Percentiles rank a stretch among this genome's conserved stretches.
Evolutionary conservation across 2,329 filamentous ascomycete species (phyloP).

Genomic region (Fusarium sp.): DNA sequence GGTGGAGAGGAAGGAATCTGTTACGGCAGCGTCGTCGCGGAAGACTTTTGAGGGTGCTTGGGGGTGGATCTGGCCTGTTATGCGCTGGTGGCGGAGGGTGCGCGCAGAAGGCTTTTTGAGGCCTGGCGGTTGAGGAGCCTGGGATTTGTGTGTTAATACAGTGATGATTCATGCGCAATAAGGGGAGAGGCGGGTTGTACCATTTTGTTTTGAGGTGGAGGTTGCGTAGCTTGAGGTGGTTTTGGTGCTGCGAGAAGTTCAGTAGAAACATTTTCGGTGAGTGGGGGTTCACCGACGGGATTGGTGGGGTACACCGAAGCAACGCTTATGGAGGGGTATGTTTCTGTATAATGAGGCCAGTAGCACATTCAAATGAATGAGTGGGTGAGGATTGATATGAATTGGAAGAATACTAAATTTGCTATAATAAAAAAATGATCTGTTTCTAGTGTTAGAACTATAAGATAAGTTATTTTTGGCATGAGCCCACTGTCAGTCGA

Average conservation of each 20-base stretch:
- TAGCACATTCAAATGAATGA: not conserved
- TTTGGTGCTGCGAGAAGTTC: conserved; percentile 4
- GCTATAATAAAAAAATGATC: not conserved
- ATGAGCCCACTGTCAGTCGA: not conserved
- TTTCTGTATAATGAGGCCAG: not conserved
- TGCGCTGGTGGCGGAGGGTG: conserved; percentile 62
- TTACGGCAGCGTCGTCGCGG: conserved; percentile 59
- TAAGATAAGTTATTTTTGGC: not conserved
- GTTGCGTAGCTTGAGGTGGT: not conserved
- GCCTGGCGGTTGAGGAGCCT: conserved; percentile 49
- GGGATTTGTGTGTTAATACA: not conserved
- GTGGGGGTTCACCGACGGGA: conserved; percentile 27
- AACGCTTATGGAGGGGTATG: conserved; percentile 35
- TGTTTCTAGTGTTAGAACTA: not conserved
- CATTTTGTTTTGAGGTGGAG: conserved; percentile 30
- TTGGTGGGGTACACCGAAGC: conserved; percentile 40
- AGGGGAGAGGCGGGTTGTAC: not conserved
- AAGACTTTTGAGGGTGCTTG: conserved; percentile 62
- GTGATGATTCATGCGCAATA: no score
- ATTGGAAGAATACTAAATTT: not conserved
- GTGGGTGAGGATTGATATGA: not conserved
- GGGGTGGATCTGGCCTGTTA: conserved; percentile 59
- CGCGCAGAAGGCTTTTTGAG: conserved; percentile 67
- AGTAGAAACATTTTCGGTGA: conserved; percentile 44
- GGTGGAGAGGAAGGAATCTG: conserved; percentile 70